Percentiles rank a stretch among this genome's conserved stretches.
Conservation (phyloP, 805 yeast species). For the Barnettozyma californica region DNA sequence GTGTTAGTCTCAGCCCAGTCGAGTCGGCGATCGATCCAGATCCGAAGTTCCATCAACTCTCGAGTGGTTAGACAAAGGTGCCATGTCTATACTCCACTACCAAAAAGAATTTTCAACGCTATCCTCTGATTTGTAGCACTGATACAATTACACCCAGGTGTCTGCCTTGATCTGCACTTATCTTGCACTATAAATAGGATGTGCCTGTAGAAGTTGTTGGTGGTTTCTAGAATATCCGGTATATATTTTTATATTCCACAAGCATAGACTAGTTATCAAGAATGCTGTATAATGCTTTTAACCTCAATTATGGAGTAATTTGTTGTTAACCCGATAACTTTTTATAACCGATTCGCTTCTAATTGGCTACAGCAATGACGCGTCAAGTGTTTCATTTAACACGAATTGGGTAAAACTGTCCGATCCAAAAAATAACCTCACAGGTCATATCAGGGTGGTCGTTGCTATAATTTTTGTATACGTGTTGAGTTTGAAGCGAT, state of each 20-base stretch:
- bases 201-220: neutral
- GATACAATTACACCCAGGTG: too few relatives aligned
- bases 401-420: neutral
- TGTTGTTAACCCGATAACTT: neutral
- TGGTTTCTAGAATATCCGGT: neutral
- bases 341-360: neutral
- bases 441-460: neutral
- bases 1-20: neutral
- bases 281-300: too few relatives aligned
- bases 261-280: too few relatives aligned
- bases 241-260: too few relatives aligned
- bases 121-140: neutral
- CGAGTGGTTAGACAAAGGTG: neutral
- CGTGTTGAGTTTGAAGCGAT: too few relatives aligned
- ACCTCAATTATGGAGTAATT: neutral
- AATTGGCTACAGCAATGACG: neutral
- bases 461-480: too few relatives aligned
- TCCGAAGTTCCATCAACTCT: neutral
- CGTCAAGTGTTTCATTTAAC: neutral
- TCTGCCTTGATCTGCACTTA: neutral
- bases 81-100: neutral
- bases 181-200: neutral
- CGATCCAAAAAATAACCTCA: neutral
- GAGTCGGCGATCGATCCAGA: neutral
- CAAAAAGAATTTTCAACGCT: neutral